phyloP scores from a whole-genome alignment of 306 rosid species.

The Lathyrus tuberosus region DNA sequence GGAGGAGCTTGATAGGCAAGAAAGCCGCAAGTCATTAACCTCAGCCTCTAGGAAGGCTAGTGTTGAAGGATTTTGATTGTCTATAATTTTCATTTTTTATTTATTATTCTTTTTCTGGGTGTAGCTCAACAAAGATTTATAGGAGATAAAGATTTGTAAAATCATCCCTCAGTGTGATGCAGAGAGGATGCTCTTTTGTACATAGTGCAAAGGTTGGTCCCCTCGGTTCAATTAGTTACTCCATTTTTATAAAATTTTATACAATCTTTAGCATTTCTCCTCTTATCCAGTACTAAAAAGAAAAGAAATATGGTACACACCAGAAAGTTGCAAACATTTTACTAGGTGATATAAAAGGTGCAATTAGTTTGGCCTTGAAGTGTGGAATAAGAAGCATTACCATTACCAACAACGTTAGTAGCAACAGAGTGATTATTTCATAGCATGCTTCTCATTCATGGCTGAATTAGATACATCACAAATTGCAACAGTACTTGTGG shows the following conservation, averaged over 20 bases:
- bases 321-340: neutral
- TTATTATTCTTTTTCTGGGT: conserved; percentile 12
- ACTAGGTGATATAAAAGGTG: conserved; percentile 8
- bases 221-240: conserved; percentile 17
- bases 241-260: conserved; percentile 12
- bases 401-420: no score
- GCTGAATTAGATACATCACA: no score
- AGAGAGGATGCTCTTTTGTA: conserved; percentile 27
- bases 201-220: conserved; percentile 23
- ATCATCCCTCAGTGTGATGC: conserved; percentile 25
- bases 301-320: neutral
- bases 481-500: no score
- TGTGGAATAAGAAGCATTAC: no score
- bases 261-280: conserved; percentile 6
- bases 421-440: no score
- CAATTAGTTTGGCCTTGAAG: conserved; percentile 2
- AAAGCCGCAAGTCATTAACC: neutral
- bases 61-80: conserved; percentile 29
- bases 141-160: conserved; percentile 29
- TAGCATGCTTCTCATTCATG: no score
- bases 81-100: conserved; percentile 22
- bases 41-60: conserved; percentile 23
- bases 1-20: conserved; percentile 20
- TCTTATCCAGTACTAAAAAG: neutral
- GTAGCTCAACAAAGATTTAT: conserved; percentile 20